Evolutionary conservation across 345 rosid species (phyloP).

Genomic region (Hypericum androsaemum): DNA sequence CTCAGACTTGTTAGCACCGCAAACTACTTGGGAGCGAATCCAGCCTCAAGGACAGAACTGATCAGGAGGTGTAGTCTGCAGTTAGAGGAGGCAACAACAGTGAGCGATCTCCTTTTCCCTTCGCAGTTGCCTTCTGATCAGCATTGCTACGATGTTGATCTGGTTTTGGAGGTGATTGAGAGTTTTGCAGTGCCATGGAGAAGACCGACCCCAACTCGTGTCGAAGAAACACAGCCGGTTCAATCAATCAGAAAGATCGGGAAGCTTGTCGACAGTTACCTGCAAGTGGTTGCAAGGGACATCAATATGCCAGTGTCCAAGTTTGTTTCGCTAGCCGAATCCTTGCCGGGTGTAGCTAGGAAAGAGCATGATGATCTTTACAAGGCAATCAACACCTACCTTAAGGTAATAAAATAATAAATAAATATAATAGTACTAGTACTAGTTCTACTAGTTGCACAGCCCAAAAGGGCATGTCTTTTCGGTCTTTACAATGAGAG

Average conservation of each 20-base stretch:
- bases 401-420: conserved; percentile 43
- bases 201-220: conserved; percentile 42
- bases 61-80: conserved; percentile 62
- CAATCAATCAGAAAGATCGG: conserved; percentile 56
- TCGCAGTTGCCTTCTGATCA: conserved; percentile 36
- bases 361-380: conserved; percentile 74
- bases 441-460: background rate
- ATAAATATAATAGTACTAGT: background rate
- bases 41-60: conserved; percentile 67
- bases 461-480: background rate
- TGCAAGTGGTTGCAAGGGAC: conserved; percentile 66
- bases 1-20: conserved; percentile 74
- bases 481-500: background rate
- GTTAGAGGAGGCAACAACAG: conserved; percentile 68
- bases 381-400: conserved; percentile 74
- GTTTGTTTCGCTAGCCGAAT: conserved; percentile 58
- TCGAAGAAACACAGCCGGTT: conserved; percentile 29
- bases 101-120: conserved; percentile 55
- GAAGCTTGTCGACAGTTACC: conserved; percentile 66
- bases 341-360: conserved; percentile 57
- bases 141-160: conserved; percentile 46
- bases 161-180: conserved; percentile 55
- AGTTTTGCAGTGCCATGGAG: conserved; percentile 63
- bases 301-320: conserved; percentile 46
- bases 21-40: conserved; percentile 53